Evolutionary conservation across 768 basidiomycete genomes (phyloP).

Genomic region (Leccinum imitatum): DNA sequence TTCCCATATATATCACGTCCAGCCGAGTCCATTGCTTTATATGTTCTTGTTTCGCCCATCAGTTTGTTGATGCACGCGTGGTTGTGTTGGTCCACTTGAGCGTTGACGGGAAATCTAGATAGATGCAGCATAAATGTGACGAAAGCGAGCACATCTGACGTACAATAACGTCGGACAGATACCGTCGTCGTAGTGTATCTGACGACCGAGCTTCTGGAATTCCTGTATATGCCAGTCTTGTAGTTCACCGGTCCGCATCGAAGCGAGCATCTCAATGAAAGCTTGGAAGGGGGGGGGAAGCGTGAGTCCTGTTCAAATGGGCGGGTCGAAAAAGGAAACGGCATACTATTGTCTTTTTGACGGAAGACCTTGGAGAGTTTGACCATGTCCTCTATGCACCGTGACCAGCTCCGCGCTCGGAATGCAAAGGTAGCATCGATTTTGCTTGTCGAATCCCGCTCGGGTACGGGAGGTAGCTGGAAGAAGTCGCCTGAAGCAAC

Average conservation of each 20-base stretch:
- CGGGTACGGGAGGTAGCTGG: conserved; percentile 72
- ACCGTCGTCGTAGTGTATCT: too few species aligned
- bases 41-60: conserved; percentile 34
- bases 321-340: neutral
- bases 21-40: conserved; percentile 43
- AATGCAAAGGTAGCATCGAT: conserved; percentile 63
- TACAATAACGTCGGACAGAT: too few species aligned
- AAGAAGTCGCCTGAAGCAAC: conserved; percentile 79
- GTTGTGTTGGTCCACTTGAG: conserved; percentile 27
- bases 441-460: conserved; percentile 46
- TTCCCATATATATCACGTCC: conserved; percentile 40
- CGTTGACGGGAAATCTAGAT: conserved; percentile 30
- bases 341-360: conserved; percentile 58
- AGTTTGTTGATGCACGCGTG: conserved; percentile 19
- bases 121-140: neutral
- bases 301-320: neutral
- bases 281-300: conserved; percentile 44
- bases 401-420: conserved; percentile 59
- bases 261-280: conserved; percentile 95
- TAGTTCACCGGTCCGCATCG: conserved; percentile 83
- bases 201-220: too few species aligned
- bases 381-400: conserved; percentile 47
- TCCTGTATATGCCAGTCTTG: too few species aligned
- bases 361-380: conserved; percentile 67
- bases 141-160: too few species aligned